These are phyloP conservation scores for Actinomortierella wolfii DNA, from an alignment of 371 early-diverging fungal species.

Conservation along the genomic window DNA sequence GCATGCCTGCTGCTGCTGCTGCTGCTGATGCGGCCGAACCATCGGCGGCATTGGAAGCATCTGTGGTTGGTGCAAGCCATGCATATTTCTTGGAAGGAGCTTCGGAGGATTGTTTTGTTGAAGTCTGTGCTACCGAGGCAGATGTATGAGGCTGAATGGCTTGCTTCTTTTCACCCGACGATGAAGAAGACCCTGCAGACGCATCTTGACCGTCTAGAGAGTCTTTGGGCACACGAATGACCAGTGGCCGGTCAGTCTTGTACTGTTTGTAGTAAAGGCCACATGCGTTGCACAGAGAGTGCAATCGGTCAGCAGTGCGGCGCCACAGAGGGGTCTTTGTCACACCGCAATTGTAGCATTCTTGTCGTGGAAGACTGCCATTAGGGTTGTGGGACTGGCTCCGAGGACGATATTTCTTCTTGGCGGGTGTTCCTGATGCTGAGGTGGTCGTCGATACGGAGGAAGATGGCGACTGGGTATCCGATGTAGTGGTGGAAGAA, in stretches of 20 bases:
- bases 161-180: background rate
- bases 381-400: too few relatives aligned
- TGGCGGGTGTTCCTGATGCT: too few relatives aligned
- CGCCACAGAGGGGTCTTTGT: slow-evolving; percentile 86
- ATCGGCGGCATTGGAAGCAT: too few relatives aligned
- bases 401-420: too few relatives aligned
- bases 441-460: too few relatives aligned
- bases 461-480: too few relatives aligned
- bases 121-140: background rate
- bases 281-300: slow-evolving; percentile 86
- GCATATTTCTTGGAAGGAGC: too few relatives aligned
- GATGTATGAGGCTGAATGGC: slow-evolving; percentile 1
- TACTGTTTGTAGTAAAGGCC: slow-evolving; percentile 81
- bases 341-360: slow-evolving; percentile 82
- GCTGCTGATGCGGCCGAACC: too few relatives aligned
- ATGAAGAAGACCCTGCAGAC: slow-evolving; percentile 1
- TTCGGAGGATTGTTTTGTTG: background rate
- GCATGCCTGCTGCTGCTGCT: too few relatives aligned
- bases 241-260: slow-evolving; percentile 70
- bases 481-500: too few relatives aligned
- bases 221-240: slow-evolving; percentile 44
- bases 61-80: too few relatives aligned
- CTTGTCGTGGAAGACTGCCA: slow-evolving; percentile 56
- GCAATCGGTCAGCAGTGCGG: slow-evolving; percentile 74
- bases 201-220: slow-evolving; percentile 18